Evolutionary conservation across 2,329 filamentous ascomycete species (phyloP).

Genomic region (Sporothrix luriei): DNA sequence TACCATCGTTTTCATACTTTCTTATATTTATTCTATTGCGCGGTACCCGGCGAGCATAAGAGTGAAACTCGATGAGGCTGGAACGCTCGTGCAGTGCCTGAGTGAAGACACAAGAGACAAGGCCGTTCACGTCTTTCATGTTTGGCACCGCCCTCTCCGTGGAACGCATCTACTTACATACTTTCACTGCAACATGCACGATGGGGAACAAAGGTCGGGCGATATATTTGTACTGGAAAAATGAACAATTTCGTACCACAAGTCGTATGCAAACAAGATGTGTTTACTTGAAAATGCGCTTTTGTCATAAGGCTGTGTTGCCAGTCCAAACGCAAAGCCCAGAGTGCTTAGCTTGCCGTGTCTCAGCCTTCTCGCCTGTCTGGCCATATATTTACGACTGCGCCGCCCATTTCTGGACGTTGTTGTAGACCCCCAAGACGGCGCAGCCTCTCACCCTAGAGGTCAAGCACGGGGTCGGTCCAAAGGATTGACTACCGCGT

Average conservation of each 20-base stretch:
- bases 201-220: not conserved
- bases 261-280: too few relatives aligned
- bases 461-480: too few relatives aligned
- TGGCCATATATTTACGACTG: not conserved
- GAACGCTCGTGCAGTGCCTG: not conserved
- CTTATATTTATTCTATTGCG: not conserved
- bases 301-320: too few relatives aligned
- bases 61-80: not conserved
- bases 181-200: not conserved
- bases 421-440: too few relatives aligned
- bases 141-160: not conserved
- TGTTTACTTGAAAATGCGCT: too few relatives aligned
- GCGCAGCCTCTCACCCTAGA: conserved; percentile 1
- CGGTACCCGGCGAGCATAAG: not conserved
- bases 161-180: not conserved
- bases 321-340: not conserved
- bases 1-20: not conserved
- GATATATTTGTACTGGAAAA: not conserved
- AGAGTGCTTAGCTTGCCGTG: not conserved
- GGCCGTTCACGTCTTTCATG: too few relatives aligned
- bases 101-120: not conserved
- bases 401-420: not conserved
- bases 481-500: not conserved
- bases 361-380: conserved; percentile 13
- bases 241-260: not conserved